Base-by-base conservation (phyloP, 2,329 filamentous ascomycete genomes). In the Apiospora pterosperma region DNA sequence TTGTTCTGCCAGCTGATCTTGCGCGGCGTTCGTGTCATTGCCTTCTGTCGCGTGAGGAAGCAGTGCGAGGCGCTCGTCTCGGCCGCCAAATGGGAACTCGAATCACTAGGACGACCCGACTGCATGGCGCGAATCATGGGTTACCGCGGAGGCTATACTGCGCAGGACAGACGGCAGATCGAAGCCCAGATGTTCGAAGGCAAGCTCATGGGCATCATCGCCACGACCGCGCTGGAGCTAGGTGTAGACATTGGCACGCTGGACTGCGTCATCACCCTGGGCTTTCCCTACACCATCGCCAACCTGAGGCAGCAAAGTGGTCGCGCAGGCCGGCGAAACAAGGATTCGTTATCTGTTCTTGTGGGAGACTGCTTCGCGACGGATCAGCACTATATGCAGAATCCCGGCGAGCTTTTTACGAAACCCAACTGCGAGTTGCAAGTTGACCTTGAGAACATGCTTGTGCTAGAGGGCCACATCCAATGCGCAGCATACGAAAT, bases 181-280 rank as follows among this genome's bases (percentile, higher is more conserved):
- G 96, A 99, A 76, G 88, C 85, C 31, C 94, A 98, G 74, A 98
- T 99, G 96, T 99, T 99, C 70, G 92, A 97, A 64, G 96, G 96
- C 0, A 96, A 94, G 72, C 83, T 99, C 1, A 84, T 97, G 66
- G 96, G 96, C 1, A 96, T 99, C 64, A 89, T 99, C 36, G 95
- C 95, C 2, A 99, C 96, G 0, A 97, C 90, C 63, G 96, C 96
- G 0, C 83, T 99, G 3, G 96, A 99, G 75, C 81, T 99, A 1
- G 96, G 96, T 34, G 92, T 99, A 48, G 96, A 99, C 74, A 98
- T 99, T 69, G 96, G 96, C 19, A 92, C 91, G 1, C 82, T 99
- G 10, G 96, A 99, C 76, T 96, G 94, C 63, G 96, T 99, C 14
- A 84, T 99, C 66, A 97, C 92, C 0, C 91, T 96, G 74, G 95